A percentile compares a stretch with the other conserved stretches of the same genome.
phyloP scores from a whole-genome alignment of 441 rosid species.

The Eugenia klotzschiana region DNA sequence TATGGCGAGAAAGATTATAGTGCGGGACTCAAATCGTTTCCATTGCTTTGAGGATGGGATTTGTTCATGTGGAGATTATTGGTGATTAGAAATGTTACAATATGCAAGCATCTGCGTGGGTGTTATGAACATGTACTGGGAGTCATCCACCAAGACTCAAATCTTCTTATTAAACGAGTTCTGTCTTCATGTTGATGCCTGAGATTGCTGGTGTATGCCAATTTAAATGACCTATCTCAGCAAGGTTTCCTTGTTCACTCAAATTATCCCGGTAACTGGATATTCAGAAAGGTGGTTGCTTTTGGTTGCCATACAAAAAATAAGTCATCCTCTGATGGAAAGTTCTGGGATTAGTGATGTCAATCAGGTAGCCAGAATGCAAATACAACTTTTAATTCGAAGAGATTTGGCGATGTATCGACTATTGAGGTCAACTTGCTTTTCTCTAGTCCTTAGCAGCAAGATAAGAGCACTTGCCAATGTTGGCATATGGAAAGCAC shows the following conservation, averaged over 20 bases:
- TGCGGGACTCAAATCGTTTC: slow-evolving; percentile 47
- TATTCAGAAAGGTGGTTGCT: background rate
- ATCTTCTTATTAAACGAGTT: background rate
- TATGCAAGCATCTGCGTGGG: slow-evolving; percentile 1
- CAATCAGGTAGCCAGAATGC: background rate
- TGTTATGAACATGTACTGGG: slow-evolving; percentile 3
- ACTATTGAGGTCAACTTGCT: background rate
- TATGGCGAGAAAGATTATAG: slow-evolving; percentile 29
- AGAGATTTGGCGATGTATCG: background rate
- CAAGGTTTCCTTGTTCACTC: accelerated
- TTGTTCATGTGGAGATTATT: slow-evolving; percentile 53
- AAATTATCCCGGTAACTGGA: background rate
- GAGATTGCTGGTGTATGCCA: background rate
- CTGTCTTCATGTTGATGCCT: background rate
- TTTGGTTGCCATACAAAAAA: background rate
- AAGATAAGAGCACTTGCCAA: background rate
- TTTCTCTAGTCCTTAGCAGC: background rate
- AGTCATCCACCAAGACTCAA: background rate
- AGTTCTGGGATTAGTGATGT: background rate
- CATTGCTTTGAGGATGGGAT: slow-evolving; percentile 48
- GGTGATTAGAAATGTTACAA: slow-evolving; percentile 20
- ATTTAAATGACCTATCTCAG: background rate
- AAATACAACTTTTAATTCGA: background rate
- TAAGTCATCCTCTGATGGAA: background rate
- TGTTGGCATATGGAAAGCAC: background rate